A percentile compares a stretch with the other conserved stretches of the same genome.
Conservation (phyloP, 2,329 filamentous ascomycete species). For the Fusarium anguioides region DNA sequence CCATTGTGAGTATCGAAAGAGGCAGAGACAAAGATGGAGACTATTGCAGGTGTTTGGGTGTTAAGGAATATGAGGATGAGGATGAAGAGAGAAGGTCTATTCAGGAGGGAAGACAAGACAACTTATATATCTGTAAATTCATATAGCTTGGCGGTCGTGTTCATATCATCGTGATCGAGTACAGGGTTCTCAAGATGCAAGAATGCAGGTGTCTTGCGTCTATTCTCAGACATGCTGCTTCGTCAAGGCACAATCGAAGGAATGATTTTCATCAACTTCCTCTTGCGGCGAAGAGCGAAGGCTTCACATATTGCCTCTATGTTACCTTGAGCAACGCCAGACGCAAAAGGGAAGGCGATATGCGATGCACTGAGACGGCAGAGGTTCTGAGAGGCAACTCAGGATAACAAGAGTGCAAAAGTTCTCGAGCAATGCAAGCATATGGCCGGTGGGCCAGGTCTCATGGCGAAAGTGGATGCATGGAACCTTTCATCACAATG, state of each 20-base stretch:
- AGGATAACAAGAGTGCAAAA: slow-evolving; percentile 32
- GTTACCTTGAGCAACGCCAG: slow-evolving; percentile 14
- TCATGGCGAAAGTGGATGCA: slow-evolving; percentile 16
- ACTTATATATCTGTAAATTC: slow-evolving; percentile 37
- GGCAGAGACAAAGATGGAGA: neutral
- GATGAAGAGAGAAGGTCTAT: slow-evolving; percentile 11
- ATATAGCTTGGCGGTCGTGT: neutral
- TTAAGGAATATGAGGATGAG: slow-evolving; percentile 11
- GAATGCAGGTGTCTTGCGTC: slow-evolving; percentile 8
- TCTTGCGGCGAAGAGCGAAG: slow-evolving; percentile 27
- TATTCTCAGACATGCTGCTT: neutral
- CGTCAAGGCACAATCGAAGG: slow-evolving; percentile 22
- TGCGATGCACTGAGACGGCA: slow-evolving; percentile 13
- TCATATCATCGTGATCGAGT: slow-evolving; percentile 2
- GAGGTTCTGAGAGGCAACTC: slow-evolving; percentile 5
- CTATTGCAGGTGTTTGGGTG: slow-evolving; percentile 17
- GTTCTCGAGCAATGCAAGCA: slow-evolving; percentile 33
- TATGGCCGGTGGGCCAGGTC: slow-evolving; percentile 1
- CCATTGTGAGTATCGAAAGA: slow-evolving; percentile 41
- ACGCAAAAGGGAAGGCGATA: slow-evolving; percentile 43
- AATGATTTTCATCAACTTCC: slow-evolving; percentile 39
- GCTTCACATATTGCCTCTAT: slow-evolving; percentile 13
- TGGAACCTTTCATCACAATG: slow-evolving; percentile 14
- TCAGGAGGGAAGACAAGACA: slow-evolving; percentile 5
- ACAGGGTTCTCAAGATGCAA: neutral